Evolutionary conservation across 192 early-diverging fungal species (phyloP).

Genomic region (Backusella tarrabulga): DNA sequence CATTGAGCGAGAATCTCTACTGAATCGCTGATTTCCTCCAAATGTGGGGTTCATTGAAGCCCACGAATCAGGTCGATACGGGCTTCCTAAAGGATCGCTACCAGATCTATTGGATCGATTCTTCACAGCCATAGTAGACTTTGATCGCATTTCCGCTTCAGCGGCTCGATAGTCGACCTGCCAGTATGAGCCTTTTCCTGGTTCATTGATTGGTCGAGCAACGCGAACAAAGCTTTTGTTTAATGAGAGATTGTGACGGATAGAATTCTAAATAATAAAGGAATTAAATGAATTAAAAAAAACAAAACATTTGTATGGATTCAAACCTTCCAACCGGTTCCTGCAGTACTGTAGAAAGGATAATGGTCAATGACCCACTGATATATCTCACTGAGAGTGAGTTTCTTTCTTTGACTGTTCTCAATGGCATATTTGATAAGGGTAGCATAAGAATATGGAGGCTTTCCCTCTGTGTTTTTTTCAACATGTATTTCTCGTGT

Average conservation of each 20-base stretch:
- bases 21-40: not conserved
- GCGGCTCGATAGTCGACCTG: slow-evolving; percentile 62
- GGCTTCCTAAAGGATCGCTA: not conserved
- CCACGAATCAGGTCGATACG: slow-evolving; percentile 13
- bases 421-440: slow-evolving; percentile 79
- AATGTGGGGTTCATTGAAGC: not conserved
- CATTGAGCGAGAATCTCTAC: slow-evolving; percentile 6
- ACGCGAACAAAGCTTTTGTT: slow-evolving; percentile 80
- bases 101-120: slow-evolving; percentile 4
- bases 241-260: slow-evolving; percentile 81
- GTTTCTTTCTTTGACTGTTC: slow-evolving; percentile 51
- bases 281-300: not conserved
- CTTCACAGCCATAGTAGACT: not conserved
- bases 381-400: slow-evolving; percentile 84
- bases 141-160: slow-evolving; percentile 25
- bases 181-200: slow-evolving; percentile 86
- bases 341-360: slow-evolving; percentile 71
- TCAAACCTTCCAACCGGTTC: slow-evolving; percentile 53
- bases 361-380: slow-evolving; percentile 69
- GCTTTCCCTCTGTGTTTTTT: slow-evolving; percentile 51
- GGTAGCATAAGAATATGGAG: slow-evolving; percentile 77
- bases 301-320: not conserved
- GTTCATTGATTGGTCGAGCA: slow-evolving; percentile 75
- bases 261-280: slow-evolving; percentile 70
- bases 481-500: slow-evolving; percentile 29